Conservation (phyloP, 192 early-diverging fungal genomes). For the Rhizoclosmatium sp. region DNA sequence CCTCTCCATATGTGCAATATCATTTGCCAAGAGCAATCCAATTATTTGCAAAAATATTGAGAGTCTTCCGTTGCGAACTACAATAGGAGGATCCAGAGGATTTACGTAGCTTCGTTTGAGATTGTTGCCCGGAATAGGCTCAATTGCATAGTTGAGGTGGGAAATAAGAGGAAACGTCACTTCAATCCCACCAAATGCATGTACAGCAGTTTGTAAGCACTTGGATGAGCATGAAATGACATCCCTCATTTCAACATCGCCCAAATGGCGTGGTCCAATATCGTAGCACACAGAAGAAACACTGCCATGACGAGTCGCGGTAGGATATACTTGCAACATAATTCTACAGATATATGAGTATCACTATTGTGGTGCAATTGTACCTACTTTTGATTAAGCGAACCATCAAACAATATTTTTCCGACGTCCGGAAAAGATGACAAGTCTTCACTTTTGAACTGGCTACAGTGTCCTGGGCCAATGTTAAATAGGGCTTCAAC, state of each 20-base stretch:
- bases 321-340: conserved; percentile 47
- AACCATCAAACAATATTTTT: conserved; percentile 42
- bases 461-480: conserved; percentile 40
- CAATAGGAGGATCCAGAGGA: conserved; percentile 4
- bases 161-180: conserved; percentile 49
- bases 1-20: conserved; percentile 39
- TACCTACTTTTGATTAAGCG: conserved; percentile 26
- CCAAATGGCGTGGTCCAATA: conserved; percentile 32
- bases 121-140: conserved; percentile 8
- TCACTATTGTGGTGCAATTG: background rate
- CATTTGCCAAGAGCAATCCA: conserved; percentile 30
- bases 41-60: conserved; percentile 48
- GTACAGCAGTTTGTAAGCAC: conserved; percentile 46
- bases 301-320: conserved; percentile 31
- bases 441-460: conserved; percentile 38
- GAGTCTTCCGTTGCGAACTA: conserved; percentile 3
- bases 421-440: conserved; percentile 39
- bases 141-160: conserved; percentile 47
- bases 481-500: conserved; percentile 32
- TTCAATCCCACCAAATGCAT: conserved; percentile 55
- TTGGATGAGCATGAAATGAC: conserved; percentile 50
- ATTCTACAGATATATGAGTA: conserved; percentile 28
- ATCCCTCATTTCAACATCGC: conserved; percentile 32
- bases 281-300: conserved; percentile 28
- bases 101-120: background rate